phyloP scores from a whole-genome alignment of 2,329 filamentous ascomycete species.

The Volutella citrinella region DNA sequence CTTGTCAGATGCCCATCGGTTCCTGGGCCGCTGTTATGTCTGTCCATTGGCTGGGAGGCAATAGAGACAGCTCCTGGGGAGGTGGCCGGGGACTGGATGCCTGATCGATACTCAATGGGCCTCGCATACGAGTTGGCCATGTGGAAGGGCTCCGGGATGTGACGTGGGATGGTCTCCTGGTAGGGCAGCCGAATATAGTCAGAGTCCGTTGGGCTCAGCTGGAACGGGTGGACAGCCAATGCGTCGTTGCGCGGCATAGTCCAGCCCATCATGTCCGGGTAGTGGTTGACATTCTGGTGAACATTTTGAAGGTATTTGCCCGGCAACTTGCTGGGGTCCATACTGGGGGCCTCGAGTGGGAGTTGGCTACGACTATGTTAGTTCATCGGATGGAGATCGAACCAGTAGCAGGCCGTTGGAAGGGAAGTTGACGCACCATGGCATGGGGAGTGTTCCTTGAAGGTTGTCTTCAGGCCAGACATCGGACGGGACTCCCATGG shows the following conservation, averaged over 20 bases:
- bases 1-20: background rate
- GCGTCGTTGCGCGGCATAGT: background rate
- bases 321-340: background rate
- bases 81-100: slow-evolving; percentile 10
- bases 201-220: slow-evolving; percentile 2
- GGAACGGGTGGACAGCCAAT: slow-evolving; percentile 1
- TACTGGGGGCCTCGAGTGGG: background rate
- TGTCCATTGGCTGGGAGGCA: too few relatives aligned
- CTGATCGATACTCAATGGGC: slow-evolving; percentile 3
- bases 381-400: background rate
- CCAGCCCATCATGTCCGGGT: background rate
- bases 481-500: background rate
- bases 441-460: too few relatives aligned
- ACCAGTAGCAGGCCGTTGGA: too few relatives aligned
- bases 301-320: background rate
- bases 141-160: slow-evolving; percentile 5
- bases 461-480: background rate
- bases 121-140: slow-evolving; percentile 2
- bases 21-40: background rate
- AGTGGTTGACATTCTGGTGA: background rate
- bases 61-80: too few relatives aligned
- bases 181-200: slow-evolving; percentile 9
- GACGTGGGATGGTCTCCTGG: slow-evolving; percentile 5
- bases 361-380: background rate
- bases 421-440: too few relatives aligned